Conservation (phyloP, 768 basidiomycete genomes). For the Suillus subalutaceus region DNA sequence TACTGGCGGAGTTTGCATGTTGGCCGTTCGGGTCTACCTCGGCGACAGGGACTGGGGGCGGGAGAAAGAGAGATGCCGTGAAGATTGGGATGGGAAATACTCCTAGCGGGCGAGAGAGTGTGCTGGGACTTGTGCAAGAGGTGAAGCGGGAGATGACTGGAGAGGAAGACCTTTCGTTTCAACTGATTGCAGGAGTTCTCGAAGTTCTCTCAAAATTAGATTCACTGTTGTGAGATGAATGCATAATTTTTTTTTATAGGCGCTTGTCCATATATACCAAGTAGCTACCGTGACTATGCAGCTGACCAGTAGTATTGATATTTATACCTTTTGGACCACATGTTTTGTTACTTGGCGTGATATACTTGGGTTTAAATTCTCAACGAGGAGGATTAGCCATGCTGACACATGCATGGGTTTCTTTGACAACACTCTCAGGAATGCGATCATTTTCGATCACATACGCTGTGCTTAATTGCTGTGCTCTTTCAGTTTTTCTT, state of each 20-base stretch:
- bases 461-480: neutral
- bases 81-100: slow-evolving; percentile 60
- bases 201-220: slow-evolving; percentile 94
- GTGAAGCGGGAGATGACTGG: slow-evolving; percentile 71
- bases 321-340: no score
- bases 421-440: slow-evolving; percentile 14
- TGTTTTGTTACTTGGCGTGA: neutral
- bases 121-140: slow-evolving; percentile 75
- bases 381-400: neutral
- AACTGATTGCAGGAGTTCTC: slow-evolving; percentile 89
- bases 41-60: slow-evolving; percentile 35
- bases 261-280: no score
- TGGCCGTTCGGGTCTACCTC: slow-evolving; percentile 80
- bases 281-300: no score
- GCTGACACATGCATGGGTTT: neutral
- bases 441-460: neutral
- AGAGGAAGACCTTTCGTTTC: slow-evolving; percentile 85
- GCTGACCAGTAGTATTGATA: no score
- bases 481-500: neutral
- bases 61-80: slow-evolving; percentile 43
- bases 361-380: no score
- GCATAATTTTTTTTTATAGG: neutral
- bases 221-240: slow-evolving; percentile 45
- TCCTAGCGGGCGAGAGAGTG: slow-evolving; percentile 61
- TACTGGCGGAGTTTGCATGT: slow-evolving; percentile 84